Percentiles rank a stretch among this genome's conserved stretches.
Evolutionary conservation across 2,329 filamentous ascomycete genomes (phyloP).

Genomic region (Cladosporium sp.): DNA sequence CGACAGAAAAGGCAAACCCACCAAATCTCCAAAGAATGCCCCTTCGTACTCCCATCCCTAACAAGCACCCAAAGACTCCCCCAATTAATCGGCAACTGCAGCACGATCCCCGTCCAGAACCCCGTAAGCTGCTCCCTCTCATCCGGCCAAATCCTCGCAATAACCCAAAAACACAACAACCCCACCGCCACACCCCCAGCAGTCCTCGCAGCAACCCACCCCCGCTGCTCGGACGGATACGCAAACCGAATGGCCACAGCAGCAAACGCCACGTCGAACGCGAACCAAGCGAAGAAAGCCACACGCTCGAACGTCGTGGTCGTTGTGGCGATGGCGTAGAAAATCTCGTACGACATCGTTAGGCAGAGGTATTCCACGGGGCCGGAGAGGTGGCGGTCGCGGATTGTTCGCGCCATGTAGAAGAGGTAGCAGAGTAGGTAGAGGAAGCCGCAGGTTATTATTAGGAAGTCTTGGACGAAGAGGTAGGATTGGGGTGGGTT

Average conservation of each 20-base stretch:
- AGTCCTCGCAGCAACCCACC: slow-evolving; percentile 23
- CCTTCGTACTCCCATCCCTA: slow-evolving; percentile 31
- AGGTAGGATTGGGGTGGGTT: slow-evolving; percentile 37
- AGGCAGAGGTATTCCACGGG: slow-evolving; percentile 24
- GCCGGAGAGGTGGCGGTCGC: slow-evolving; percentile 33
- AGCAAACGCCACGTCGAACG: slow-evolving; percentile 34
- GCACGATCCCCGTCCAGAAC: slow-evolving; percentile 35
- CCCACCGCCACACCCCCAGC: slow-evolving; percentile 27
- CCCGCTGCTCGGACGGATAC: slow-evolving; percentile 23
- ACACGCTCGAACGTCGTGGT: slow-evolving; percentile 30
- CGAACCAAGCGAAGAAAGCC: slow-evolving; percentile 36
- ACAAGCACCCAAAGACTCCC: slow-evolving; percentile 30
- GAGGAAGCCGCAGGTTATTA: slow-evolving; percentile 36
- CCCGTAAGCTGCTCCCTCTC: slow-evolving; percentile 38
- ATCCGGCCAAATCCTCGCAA: slow-evolving; percentile 31
- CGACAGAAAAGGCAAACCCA: slow-evolving; percentile 20
- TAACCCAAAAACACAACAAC: slow-evolving; percentile 27
- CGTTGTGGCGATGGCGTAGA: slow-evolving; percentile 36
- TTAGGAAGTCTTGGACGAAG: slow-evolving; percentile 38
- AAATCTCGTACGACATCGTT: slow-evolving; percentile 38
- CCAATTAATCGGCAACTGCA: slow-evolving; percentile 38
- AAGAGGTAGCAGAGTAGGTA: slow-evolving; percentile 40
- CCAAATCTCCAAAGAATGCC: slow-evolving; percentile 39
- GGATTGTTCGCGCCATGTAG: slow-evolving; percentile 35
- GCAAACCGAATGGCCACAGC: slow-evolving; percentile 30